Percentiles rank a stretch among this genome's conserved stretches.
These are phyloP conservation scores for Pleoardoris graminearum DNA, from an alignment of 2,329 filamentous ascomycete species.

Conservation along the genomic window DNA sequence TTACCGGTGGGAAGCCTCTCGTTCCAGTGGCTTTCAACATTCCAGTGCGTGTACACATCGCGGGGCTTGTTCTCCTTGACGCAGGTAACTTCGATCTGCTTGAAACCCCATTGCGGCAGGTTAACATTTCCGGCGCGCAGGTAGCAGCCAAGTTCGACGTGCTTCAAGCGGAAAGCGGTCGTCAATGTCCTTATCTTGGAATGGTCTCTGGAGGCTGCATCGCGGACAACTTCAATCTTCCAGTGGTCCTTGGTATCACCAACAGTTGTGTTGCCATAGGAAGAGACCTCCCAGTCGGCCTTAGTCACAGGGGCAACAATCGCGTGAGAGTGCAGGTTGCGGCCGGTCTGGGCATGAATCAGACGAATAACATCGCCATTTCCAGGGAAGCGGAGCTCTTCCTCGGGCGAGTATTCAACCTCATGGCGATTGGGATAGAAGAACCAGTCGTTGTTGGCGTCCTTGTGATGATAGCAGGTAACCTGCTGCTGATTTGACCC, in stretches of 20 bases:
- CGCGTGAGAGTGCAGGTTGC: slow-evolving; percentile 93
- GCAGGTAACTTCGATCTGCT: slow-evolving; percentile 98
- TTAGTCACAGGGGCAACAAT: slow-evolving; percentile 89
- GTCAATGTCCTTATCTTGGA: slow-evolving; percentile 88
- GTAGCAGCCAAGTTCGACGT: slow-evolving; percentile 84
- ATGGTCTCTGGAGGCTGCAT: slow-evolving; percentile 83
- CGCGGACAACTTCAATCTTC: slow-evolving; percentile 87
- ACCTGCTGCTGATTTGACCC: slow-evolving; percentile 94
- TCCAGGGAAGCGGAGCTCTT: slow-evolving; percentile 72
- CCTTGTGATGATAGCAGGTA: slow-evolving; percentile 99
- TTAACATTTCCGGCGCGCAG: slow-evolving; percentile 94
- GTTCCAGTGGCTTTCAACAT: slow-evolving; percentile 93
- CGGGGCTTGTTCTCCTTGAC: slow-evolving; percentile 88
- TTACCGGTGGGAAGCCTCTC: slow-evolving; percentile 88
- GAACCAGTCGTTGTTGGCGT: slow-evolving; percentile 99
- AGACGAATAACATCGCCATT: slow-evolving; percentile 81
- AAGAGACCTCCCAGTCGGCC: slow-evolving; percentile 88
- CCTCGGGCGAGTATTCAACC: slow-evolving; percentile 70
- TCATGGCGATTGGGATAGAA: slow-evolving; percentile 91
- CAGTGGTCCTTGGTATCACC: slow-evolving; percentile 98
- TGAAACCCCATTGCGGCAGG: slow-evolving; percentile 98
- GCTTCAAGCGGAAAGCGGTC: slow-evolving; percentile 86
- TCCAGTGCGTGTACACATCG: slow-evolving; percentile 98
- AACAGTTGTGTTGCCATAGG: slow-evolving; percentile 91
- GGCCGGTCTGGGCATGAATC: slow-evolving; percentile 92